Evolutionary conservation across 805 yeast genomes (phyloP).

Genomic region (Blastobotrys terrestris): DNA sequence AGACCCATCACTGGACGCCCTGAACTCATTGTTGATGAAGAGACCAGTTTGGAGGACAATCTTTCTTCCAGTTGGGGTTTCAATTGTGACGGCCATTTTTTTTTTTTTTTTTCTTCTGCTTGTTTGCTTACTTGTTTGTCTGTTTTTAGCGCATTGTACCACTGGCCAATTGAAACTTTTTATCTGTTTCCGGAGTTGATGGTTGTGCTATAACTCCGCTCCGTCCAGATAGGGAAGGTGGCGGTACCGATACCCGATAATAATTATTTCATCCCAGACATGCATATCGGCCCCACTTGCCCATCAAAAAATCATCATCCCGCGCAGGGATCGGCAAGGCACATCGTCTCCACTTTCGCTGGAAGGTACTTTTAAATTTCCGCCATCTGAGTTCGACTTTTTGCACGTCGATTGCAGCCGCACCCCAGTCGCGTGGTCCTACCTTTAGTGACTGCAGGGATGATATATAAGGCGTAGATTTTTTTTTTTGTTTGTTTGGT

Average conservation of each 20-base stretch:
- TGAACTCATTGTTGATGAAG: slow-evolving; percentile 81
- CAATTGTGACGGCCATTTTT: slow-evolving; percentile 32
- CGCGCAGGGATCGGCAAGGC: neutral
- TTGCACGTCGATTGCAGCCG: neutral
- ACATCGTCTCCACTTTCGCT: neutral
- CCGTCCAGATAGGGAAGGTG: neutral
- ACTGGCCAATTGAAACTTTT: neutral
- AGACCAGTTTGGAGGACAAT: slow-evolving; percentile 80
- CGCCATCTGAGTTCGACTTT: neutral
- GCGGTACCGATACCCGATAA: neutral
- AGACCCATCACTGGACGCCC: slow-evolving; percentile 46
- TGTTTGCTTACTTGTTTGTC: no score
- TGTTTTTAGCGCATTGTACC: no score
- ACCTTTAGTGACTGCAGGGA: neutral
- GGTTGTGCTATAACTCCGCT: no score
- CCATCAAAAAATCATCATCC: neutral
- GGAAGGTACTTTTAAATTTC: neutral
- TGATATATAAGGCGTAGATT: neutral
- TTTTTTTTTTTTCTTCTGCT: neutral
- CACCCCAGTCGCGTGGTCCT: neutral
- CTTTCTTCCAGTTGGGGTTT: slow-evolving; percentile 50
- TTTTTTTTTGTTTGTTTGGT: no score
- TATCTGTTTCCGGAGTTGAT: no score
- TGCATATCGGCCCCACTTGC: neutral
- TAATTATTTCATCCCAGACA: neutral